Base-by-base conservation (phyloP, 2,329 filamentous ascomycete genomes). In the Hypoxylon sp. region DNA sequence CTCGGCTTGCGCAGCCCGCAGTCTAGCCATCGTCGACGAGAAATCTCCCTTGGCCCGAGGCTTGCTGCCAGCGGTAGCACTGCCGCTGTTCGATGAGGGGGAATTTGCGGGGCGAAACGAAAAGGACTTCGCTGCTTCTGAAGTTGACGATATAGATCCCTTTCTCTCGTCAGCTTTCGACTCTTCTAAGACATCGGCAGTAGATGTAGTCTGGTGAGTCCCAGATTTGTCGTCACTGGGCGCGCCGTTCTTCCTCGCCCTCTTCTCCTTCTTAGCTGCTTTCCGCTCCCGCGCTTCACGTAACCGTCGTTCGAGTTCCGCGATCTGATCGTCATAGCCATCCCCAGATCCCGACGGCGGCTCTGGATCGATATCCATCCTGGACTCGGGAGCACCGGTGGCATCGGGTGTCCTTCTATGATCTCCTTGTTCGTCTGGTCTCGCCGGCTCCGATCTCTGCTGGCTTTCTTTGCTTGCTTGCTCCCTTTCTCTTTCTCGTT, bases 1-100 rank as follows among this genome's bases (percentile, higher is more conserved):
- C 67, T 87, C 86, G 11, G 87, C 84, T 75, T 89, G 87, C 24
- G 87, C 87, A 62, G 84, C 87, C 70, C 86, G 85, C 44, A 90
- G 71, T 62, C 86, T 82, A 66, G 86, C 88, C 80, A 89, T 82
- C 1, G 85, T 88, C 9, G 76, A 76, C 51, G 79, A 75, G 65
- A 77, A 76, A 62, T 74, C 71, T 6, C 65, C 70, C 71, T 74
- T 65, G 72, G 74, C 58, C 70, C 78, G 62, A 0, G 77, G 78
- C 10, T 77, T 70, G 71, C 71, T 50, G 2, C 60, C 14, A 14
- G 46, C 19, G 3, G 67, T 17, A 35, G 57, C 3, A 26, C 33
- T 33, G 10, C 29, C 46, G 31, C 55, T 26, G 26, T 57, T 44
- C 3, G 63, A 53, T 1, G 42, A 46, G 55, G 14, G 3, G 53